A percentile compares a stretch with the other conserved stretches of the same genome.
Conservation (phyloP, 805 yeast species). For the Candida dendrica region DNA sequence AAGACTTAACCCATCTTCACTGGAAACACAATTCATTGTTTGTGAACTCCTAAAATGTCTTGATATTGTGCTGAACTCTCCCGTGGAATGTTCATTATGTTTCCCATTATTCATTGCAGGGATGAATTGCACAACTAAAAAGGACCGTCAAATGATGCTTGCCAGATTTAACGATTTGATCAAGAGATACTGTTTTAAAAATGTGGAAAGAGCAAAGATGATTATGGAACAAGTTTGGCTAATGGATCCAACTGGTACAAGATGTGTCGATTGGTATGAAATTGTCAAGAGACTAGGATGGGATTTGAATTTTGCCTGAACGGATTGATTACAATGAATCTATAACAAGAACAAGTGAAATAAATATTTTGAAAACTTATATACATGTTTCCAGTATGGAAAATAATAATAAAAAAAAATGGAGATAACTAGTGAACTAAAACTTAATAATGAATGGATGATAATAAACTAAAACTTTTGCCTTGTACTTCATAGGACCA, state of each 20-base stretch:
- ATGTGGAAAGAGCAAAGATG: slow-evolving; percentile 36
- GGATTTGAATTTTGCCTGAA: slow-evolving; percentile 70
- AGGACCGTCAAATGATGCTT: slow-evolving; percentile 46
- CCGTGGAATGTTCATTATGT: slow-evolving; percentile 63
- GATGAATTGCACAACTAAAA: slow-evolving; percentile 48
- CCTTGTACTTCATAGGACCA: no score
- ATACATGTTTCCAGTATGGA: no score
- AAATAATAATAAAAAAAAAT: no score
- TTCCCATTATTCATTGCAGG: slow-evolving; percentile 80
- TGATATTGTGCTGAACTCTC: slow-evolving; percentile 55
- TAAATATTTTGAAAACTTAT: no score
- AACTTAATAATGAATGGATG: no score
- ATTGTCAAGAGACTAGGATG: slow-evolving; percentile 62
- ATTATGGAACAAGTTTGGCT: slow-evolving; percentile 35
- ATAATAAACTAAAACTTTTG: no score
- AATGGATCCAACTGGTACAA: slow-evolving; percentile 42
- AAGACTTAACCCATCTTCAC: slow-evolving; percentile 49
- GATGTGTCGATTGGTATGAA: slow-evolving; percentile 66
- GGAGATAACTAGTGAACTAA: no score
- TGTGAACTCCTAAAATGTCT: slow-evolving; percentile 48
- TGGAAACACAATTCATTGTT: slow-evolving; percentile 55
- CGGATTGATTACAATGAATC: background rate
- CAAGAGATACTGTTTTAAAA: slow-evolving; percentile 61
- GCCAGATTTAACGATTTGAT: slow-evolving; percentile 48
- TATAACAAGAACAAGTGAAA: background rate